Percentiles rank a stretch among this genome's conserved stretches.
Evolutionary conservation across 176 grass and related monocot species (phyloP).

Genomic region (Phragmites australis): DNA sequence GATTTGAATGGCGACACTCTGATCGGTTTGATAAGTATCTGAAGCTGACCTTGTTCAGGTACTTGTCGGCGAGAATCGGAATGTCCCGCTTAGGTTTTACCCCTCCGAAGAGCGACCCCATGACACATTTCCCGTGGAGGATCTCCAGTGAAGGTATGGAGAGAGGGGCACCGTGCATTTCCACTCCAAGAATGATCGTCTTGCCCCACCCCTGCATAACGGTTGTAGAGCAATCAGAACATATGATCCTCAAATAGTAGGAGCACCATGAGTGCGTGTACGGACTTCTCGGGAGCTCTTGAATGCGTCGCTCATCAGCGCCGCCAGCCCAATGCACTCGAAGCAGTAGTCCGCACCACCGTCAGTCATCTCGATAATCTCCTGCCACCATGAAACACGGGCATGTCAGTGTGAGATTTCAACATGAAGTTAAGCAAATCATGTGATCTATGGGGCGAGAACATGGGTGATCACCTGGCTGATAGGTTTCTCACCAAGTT

Average conservation of each 20-base stretch:
- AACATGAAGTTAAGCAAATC: no score
- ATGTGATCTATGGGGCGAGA: background rate
- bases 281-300: constrained; percentile 54
- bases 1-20: background rate
- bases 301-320: constrained; percentile 72
- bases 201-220: constrained; percentile 76
- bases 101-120: constrained; percentile 62
- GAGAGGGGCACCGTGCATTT: constrained; percentile 65
- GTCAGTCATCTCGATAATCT: constrained; percentile 74
- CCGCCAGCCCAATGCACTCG: constrained; percentile 81
- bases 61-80: constrained; percentile 61
- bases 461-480: constrained; percentile 44
- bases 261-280: background rate
- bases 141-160: constrained; percentile 43
- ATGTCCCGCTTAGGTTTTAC: constrained; percentile 89
- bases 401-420: background rate
- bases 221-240: background rate
- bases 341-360: constrained; percentile 77
- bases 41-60: constrained; percentile 67
- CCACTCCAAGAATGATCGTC: constrained; percentile 79
- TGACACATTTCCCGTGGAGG: constrained; percentile 60
- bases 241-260: no score
- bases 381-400: constrained; percentile 24
- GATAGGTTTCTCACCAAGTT: constrained; percentile 59
- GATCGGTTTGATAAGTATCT: background rate